phyloP scores from a whole-genome alignment of 2,329 filamentous ascomycete species.

The Fusarium chaquense region DNA sequence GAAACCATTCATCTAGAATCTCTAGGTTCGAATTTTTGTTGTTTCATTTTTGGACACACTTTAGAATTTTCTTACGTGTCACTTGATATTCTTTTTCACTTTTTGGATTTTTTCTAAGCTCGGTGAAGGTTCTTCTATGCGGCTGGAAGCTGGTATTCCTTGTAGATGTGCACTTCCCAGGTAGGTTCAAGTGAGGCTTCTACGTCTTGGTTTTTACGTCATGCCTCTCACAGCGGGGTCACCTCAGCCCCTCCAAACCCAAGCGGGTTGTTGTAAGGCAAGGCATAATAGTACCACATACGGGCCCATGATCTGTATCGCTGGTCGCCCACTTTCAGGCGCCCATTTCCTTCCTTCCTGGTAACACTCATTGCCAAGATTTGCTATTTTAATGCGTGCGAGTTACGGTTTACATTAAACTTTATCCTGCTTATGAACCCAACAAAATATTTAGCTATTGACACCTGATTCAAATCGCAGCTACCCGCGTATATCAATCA shows the following conservation, averaged over 20 bases:
- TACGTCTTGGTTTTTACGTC: slow-evolving; percentile 36
- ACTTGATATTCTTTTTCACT: fast-evolving
- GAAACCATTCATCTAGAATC: slow-evolving; percentile 55
- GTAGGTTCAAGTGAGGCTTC: slow-evolving; percentile 13
- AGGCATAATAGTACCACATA: slow-evolving; percentile 1
- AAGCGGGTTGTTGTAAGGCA: slow-evolving; percentile 14
- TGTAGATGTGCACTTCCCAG: not conserved
- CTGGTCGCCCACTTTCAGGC: slow-evolving; percentile 37
- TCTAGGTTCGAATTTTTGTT: slow-evolving; percentile 57
- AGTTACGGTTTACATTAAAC: slow-evolving; percentile 12
- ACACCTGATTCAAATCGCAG: slow-evolving; percentile 1
- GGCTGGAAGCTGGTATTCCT: not conserved
- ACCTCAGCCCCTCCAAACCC: slow-evolving; percentile 39
- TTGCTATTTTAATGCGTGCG: slow-evolving; percentile 13
- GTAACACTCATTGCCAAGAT: slow-evolving; percentile 25
- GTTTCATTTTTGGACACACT: slow-evolving; percentile 37
- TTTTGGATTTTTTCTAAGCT: not conserved
- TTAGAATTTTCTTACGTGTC: fast-evolving
- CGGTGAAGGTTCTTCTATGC: not conserved
- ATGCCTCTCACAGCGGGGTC: slow-evolving; percentile 31
- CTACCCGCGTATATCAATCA: slow-evolving; percentile 8
- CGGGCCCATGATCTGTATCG: slow-evolving; percentile 33
- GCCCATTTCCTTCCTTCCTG: slow-evolving; percentile 22
- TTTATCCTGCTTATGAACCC: slow-evolving; percentile 1
- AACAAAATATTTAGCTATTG: not conserved